Conservation (phyloP, 805 yeast species). For the Lachancea kluyveri region DNA sequence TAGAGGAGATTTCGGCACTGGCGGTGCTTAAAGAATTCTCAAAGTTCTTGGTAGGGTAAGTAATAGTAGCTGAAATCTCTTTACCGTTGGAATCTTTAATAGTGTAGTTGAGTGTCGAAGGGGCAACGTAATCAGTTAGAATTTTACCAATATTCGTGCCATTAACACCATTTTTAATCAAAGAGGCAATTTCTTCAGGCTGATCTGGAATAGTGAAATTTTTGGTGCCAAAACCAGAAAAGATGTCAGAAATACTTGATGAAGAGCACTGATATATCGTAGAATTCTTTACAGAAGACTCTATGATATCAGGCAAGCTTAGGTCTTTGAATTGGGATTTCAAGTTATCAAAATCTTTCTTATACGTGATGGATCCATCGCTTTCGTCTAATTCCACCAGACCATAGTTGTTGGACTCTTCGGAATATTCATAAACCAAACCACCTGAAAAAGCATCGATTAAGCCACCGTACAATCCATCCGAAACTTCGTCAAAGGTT, state of each 20-base stretch:
- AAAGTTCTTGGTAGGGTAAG: slow-evolving; percentile 31
- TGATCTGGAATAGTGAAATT: slow-evolving; percentile 43
- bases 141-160: slow-evolving; percentile 40
- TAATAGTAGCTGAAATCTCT: slow-evolving; percentile 33
- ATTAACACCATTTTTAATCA: slow-evolving; percentile 45
- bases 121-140: slow-evolving; percentile 33
- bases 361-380: slow-evolving; percentile 37
- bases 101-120: slow-evolving; percentile 36
- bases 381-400: slow-evolving; percentile 47
- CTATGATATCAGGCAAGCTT: slow-evolving; percentile 33
- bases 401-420: slow-evolving; percentile 75
- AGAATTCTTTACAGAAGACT: slow-evolving; percentile 30
- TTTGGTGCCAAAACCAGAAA: slow-evolving; percentile 38
- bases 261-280: slow-evolving; percentile 37
- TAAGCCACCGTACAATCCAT: slow-evolving; percentile 64
- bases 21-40: slow-evolving; percentile 31
- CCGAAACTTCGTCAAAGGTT: slow-evolving; percentile 72
- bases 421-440: slow-evolving; percentile 83
- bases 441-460: slow-evolving; percentile 75
- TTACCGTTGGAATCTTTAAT: slow-evolving; percentile 33
- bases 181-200: slow-evolving; percentile 36
- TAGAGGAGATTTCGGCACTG: slow-evolving; percentile 11
- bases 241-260: slow-evolving; percentile 30
- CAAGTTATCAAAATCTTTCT: slow-evolving; percentile 48
- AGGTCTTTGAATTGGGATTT: slow-evolving; percentile 36